Base-by-base conservation (phyloP, 805 yeast species). In the Yarrowia hollandica region DNA sequence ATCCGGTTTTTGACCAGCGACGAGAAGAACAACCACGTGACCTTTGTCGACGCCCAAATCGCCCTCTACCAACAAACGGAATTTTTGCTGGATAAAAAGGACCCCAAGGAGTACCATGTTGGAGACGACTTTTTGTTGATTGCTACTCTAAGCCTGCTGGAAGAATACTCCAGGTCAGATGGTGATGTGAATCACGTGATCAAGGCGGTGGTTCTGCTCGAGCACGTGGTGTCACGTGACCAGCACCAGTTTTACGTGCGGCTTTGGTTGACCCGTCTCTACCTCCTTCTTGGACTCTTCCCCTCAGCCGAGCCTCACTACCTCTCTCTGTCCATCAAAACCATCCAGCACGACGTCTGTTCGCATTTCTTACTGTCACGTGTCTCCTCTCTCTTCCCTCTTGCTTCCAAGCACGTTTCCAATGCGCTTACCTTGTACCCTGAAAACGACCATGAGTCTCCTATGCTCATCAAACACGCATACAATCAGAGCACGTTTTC, bases 231-330 rank as follows among this genome's bases (percentile, higher is more conserved):
- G 11, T 44, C 65, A 8, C 68, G 72, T 8, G 96, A 90, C 68
- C 79, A 79, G n/a, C 82, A 84, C 62, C 91, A 91, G 67, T 88
- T 83, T 67, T 84, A 83, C 65, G 73, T 88, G 18, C 77, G 83
- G 58, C 71, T 88, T 8, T 88, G 94, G 91, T 73, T 90, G 31
- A 77, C 87, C 50, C 77, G 82, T 26, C 67, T 89, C 2, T 88
- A 86, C 69, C 75, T 80, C 14, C 67, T 77, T 16, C 66, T 89
- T 8, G 90, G 90, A 50, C 74, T 82, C 9, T 75, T 75, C 28
- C 68, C 78, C 1, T 69, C 75, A 38, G 85, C 91, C 0, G 64
- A 70, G 30, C 67, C 69, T n/a, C 80, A 82, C 44, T 90, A 79
- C 68, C 70, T 77, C 14, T 67, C 75, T 1, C 70, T 91, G 55